Conservation (phyloP, 1,284 basidiomycete genomes). For the Papiliotrema laurentii region DNA sequence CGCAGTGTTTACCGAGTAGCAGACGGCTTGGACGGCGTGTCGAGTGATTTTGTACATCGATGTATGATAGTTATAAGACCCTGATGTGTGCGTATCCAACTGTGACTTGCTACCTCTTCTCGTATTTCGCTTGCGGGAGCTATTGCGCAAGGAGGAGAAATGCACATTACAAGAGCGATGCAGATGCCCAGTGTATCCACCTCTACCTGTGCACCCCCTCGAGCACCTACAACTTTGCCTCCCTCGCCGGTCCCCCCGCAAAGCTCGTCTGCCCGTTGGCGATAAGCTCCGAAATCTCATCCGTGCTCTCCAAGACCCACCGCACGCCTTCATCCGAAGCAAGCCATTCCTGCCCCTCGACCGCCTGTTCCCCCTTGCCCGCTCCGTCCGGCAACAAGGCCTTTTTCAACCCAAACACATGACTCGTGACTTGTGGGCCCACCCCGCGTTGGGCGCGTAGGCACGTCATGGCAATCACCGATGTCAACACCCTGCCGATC, state of each 20-base stretch:
- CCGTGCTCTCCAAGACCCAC: slow-evolving; percentile 86
- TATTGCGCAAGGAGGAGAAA: too few species aligned
- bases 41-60: too few species aligned
- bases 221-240: slow-evolving; percentile 7
- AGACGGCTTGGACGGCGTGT: too few species aligned
- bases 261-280: slow-evolving; percentile 20
- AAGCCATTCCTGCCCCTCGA: slow-evolving; percentile 70
- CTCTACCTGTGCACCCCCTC: not conserved
- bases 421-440: slow-evolving; percentile 83
- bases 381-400: slow-evolving; percentile 59
- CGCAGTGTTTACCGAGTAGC: too few species aligned
- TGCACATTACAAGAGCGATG: too few species aligned
- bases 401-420: slow-evolving; percentile 77
- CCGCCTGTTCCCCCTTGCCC: slow-evolving; percentile 56
- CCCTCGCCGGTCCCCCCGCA: slow-evolving; percentile 13
- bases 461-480: slow-evolving; percentile 84
- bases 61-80: not conserved
- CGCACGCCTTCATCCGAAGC: slow-evolving; percentile 82
- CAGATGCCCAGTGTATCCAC: too few species aligned
- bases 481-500: slow-evolving; percentile 77
- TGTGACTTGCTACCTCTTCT: not conserved
- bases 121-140: too few species aligned
- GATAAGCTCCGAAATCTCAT: slow-evolving; percentile 52
- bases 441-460: slow-evolving; percentile 84
- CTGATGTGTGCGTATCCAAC: not conserved